These are phyloP conservation scores for Colletotrichum godetiae DNA, from an alignment of 2,329 filamentous ascomycete genomes.

Conservation along the genomic window DNA sequence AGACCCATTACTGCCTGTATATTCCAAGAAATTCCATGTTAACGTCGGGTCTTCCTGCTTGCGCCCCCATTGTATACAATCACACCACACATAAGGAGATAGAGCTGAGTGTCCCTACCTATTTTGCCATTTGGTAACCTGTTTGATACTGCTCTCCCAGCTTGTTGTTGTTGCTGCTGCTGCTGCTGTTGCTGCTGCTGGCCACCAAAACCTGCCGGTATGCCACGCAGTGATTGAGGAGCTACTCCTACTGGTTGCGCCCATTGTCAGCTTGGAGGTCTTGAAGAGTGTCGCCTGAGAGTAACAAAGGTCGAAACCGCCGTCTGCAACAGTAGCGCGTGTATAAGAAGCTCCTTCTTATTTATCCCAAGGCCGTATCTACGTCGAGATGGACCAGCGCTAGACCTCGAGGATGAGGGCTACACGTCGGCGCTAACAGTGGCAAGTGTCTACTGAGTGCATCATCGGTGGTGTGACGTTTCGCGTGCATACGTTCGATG, in stretches of 20 bases:
- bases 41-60: conserved; percentile 33
- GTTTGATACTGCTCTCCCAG: conserved; percentile 65
- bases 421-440: neutral
- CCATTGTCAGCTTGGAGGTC: conserved; percentile 45
- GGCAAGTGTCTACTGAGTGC: conserved; percentile 12
- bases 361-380: neutral
- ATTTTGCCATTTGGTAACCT: conserved; percentile 75
- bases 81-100: neutral
- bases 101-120: conserved; percentile 55
- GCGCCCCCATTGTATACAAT: conserved; percentile 16
- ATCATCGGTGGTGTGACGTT: neutral
- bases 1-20: conserved; percentile 60
- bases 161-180: conserved; percentile 53
- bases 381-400: neutral
- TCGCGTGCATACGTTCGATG: conserved; percentile 9
- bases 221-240: conserved; percentile 71
- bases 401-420: neutral
- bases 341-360: neutral
- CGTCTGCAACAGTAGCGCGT: neutral
- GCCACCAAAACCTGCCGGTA: conserved; percentile 69
- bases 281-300: neutral
- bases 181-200: conserved; percentile 57
- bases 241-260: conserved; percentile 59
- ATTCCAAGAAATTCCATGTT: conserved; percentile 38
- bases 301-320: neutral